Conservation (phyloP, 768 basidiomycete genomes). For the Boletus sp. region DNA sequence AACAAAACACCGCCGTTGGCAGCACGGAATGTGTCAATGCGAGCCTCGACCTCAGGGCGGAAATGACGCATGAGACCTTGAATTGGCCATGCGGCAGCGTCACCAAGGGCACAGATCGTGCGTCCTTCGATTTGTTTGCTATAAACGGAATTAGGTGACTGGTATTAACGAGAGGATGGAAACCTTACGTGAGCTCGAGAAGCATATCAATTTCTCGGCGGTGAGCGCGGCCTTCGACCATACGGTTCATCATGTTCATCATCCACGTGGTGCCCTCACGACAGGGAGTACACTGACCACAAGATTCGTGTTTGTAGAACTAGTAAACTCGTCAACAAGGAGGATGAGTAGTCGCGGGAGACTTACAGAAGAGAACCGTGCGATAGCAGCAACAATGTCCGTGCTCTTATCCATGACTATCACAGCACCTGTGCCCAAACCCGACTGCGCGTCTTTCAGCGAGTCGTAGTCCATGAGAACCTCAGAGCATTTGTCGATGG, state of each 20-base stretch:
- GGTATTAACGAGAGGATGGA: background rate
- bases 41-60: conserved; percentile 90
- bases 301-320: conserved; percentile 99
- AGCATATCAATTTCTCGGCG: conserved; percentile 98
- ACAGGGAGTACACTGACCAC: conserved; percentile 95
- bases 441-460: conserved; percentile 92
- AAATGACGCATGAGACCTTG: conserved; percentile 98
- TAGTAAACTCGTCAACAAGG: conserved; percentile 28
- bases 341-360: background rate
- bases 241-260: conserved; percentile 99
- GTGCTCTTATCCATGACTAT: conserved; percentile 99
- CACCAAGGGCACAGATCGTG: conserved; percentile 95
- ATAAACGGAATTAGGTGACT: conserved; percentile 8
- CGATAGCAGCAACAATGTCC: conserved; percentile 91
- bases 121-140: conserved; percentile 97
- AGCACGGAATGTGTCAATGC: conserved; percentile 76
- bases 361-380: conserved; percentile 80
- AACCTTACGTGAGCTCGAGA: conserved; percentile 81
- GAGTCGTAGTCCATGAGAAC: conserved; percentile 99
- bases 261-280: conserved; percentile 97
- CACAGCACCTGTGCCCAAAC: conserved; percentile 96
- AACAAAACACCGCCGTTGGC: conserved; percentile 83
- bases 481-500: conserved; percentile 76
- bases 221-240: conserved; percentile 90
- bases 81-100: conserved; percentile 98